Base-by-base conservation (phyloP, 1,139 yeast genomes). In the Nadsonia starkeyi-henricii region DNA sequence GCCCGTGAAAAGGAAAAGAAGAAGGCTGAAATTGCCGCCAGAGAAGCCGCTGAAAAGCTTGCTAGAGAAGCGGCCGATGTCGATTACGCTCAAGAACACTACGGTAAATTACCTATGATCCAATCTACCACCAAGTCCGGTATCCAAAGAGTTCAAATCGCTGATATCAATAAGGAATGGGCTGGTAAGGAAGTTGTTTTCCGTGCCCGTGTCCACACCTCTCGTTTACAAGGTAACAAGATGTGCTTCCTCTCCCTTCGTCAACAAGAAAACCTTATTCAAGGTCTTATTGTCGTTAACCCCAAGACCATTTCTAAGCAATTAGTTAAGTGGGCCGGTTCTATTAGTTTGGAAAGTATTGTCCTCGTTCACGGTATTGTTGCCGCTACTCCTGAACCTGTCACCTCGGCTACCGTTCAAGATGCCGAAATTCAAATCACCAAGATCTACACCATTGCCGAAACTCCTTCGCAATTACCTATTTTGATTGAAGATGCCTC, bases 221-320 rank as follows among this genome's bases (percentile, higher is more conserved):
- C 93, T 18, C 85, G 98, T 72, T 85, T 86, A 63, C 96, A 91
- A 68, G 95, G 96, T 67, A 95, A 95, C 60, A 88, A 94, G 57
- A 81, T 91, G 84, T 78, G 86, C 48, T 91, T 91, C 67, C 69
- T 91, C 59, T 79, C 94, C 26, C 78, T 91, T 61, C 84, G 99
- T 72, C 98, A 91, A 71, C 95, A 86, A 71, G 72, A 78, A 50
- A 75, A 78, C 51, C 69, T 83, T 61, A 77, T 89, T 58, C 97
- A 89, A 73, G 95, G 85, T 51, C 75, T 91, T 57, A 85, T 84
- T 64, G 77, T 81, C 52, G 75, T 76, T 56, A 77, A 79, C 61
- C 77, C 76, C 52, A 75, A 74, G 30, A 70, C 79, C 30, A 74
- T 93, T 50, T 85, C 95, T 48, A 91, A 91, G 70, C 95, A 85